phyloP scores from a whole-genome alignment of 1,284 basidiomycete species.

The Moesziomyces antarcticus region DNA sequence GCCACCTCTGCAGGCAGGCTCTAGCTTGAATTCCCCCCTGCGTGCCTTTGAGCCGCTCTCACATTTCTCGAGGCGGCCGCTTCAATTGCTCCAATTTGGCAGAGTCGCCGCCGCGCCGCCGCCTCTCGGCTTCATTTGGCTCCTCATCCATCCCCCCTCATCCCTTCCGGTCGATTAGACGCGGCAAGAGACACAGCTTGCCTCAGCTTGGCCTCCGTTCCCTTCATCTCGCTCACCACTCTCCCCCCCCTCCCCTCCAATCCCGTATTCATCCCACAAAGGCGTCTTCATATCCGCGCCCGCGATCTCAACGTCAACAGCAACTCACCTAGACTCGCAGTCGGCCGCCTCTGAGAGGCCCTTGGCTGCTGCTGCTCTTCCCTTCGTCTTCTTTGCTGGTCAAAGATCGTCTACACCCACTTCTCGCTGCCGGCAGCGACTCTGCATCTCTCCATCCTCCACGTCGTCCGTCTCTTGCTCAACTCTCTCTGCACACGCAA shows the following conservation, averaged over 20 bases:
- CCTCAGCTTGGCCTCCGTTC: not conserved
- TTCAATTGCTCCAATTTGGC: too few relatives aligned
- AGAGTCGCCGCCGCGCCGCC: too few relatives aligned
- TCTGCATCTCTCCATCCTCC: not conserved
- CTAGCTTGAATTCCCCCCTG: too few relatives aligned
- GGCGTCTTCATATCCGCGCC: constrained; percentile 5
- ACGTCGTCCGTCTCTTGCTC: not conserved
- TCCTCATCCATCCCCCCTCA: constrained; percentile 1
- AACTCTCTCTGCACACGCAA: not conserved
- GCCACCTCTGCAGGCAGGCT: too few relatives aligned
- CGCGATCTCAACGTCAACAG: constrained; percentile 1
- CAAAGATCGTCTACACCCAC: constrained; percentile 13
- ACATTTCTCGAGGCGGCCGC: not conserved
- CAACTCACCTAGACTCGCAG: not conserved
- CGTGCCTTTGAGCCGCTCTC: not conserved
- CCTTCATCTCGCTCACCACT: not conserved
- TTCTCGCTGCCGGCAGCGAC: too few relatives aligned
- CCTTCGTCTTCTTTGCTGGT: constrained; percentile 22
- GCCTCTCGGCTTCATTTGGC: not conserved
- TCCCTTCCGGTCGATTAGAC: not conserved
- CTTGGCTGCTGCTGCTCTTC: not conserved
- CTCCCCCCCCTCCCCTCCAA: not conserved
- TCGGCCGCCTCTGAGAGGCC: constrained; percentile 26
- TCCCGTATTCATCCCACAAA: not conserved
- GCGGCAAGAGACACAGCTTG: too few relatives aligned